Evolutionary conservation across 2,329 filamentous ascomycete genomes (phyloP).

Genomic region (Delphinella strobiligena): DNA sequence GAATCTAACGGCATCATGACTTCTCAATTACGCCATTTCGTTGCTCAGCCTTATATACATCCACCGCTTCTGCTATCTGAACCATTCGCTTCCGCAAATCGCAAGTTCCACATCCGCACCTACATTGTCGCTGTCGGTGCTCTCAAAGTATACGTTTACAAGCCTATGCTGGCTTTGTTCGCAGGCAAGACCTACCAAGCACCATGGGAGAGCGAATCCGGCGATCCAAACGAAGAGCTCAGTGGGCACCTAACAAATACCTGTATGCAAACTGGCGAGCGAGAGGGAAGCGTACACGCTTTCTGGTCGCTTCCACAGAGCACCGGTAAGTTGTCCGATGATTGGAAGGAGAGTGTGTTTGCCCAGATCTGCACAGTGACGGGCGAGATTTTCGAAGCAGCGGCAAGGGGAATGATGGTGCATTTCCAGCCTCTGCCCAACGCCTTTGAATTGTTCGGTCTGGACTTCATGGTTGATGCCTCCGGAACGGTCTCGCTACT

Average conservation of each 20-base stretch:
- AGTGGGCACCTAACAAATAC: slow-evolving; percentile 86
- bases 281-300: slow-evolving; percentile 54
- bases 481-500: slow-evolving; percentile 58
- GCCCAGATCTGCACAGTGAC: slow-evolving; percentile 62
- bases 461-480: slow-evolving; percentile 77
- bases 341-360: slow-evolving; percentile 53
- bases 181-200: slow-evolving; percentile 60
- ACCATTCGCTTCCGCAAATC: slow-evolving; percentile 38
- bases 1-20: slow-evolving; percentile 53
- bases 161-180: slow-evolving; percentile 85
- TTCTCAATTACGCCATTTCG: slow-evolving; percentile 87
- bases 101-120: slow-evolving; percentile 90
- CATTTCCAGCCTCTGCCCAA: slow-evolving; percentile 87
- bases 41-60: slow-evolving; percentile 90
- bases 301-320: slow-evolving; percentile 58
- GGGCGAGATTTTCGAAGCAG: slow-evolving; percentile 73
- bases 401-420: slow-evolving; percentile 68
- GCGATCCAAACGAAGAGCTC: slow-evolving; percentile 40
- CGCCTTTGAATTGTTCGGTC: slow-evolving; percentile 81
- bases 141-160: slow-evolving; percentile 75
- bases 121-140: slow-evolving; percentile 77
- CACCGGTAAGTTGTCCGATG: slow-evolving; percentile 9
- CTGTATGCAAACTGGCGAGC: slow-evolving; percentile 57
- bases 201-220: slow-evolving; percentile 37
- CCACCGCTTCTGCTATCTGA: slow-evolving; percentile 59